Evolutionary conservation across 2,329 filamentous ascomycete genomes (phyloP), one percentile per base, ranked within the genome.

Genomic region (Penicillium capsulatum): DNA sequence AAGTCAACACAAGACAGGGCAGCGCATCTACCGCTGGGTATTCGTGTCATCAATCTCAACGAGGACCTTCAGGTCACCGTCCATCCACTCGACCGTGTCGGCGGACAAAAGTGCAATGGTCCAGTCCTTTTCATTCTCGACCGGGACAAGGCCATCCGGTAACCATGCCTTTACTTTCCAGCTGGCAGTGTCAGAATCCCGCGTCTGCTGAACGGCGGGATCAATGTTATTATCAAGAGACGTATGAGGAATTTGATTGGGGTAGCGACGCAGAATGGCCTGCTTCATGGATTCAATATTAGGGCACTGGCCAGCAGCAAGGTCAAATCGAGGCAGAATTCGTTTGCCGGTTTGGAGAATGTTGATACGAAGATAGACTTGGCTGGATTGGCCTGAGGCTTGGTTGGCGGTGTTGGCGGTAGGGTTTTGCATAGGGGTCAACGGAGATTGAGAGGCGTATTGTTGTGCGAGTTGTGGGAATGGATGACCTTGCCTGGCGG

Each of bases 41-140:
- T 40, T 42, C 14, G 33, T 24, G 14, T 40, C 48, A 20, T 53
- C 58, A 27, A 65, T 33, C 29, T 70, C 67, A 17, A 71, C 52
- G 19, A 72, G 47, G 38, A 72, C 61, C 35, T 60, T 65, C 40
- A 72, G 44, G 28, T 69, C 61, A 3, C 61, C 61, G 42, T 71
- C 69, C 67, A 72, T 70, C 69, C 69, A 72, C 19, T 71, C 69
- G 2, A 69, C 62, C 8, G 63, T 65, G 13, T 63, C 61, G 8
- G 64, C 64, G 3, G 65, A 63, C 20, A 69, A 49, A n/a, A 71
- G 54, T 3, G 68, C 65, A 41, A 70, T 61, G 14, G 64, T 61
- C 69, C 69, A 72, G 32, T 71, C 67, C 26, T 62, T 61, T 35
- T 71, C 66, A 31, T 54, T 65, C 9, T 58, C 55, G 6, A 71